Conservation (phyloP, 208 protist species). For the Jaenimonas drosophilae region DNA sequence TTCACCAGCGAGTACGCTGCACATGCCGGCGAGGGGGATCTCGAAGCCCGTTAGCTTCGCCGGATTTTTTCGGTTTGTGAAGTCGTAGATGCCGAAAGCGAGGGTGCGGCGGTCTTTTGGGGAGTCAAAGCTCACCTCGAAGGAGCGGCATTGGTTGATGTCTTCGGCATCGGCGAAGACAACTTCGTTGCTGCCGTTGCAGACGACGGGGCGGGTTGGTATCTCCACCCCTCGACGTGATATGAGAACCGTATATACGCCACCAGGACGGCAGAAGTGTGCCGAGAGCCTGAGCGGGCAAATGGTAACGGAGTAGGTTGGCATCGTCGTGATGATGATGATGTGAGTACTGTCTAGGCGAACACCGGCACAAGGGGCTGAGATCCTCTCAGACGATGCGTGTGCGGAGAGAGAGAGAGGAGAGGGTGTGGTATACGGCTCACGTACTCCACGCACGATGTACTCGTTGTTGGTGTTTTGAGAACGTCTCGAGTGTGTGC, state of each 20-base stretch:
- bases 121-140: slow-evolving; percentile 68
- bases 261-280: slow-evolving; percentile 57
- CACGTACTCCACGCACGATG: too few relatives aligned
- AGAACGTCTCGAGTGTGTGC: too few relatives aligned
- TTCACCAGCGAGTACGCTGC: slow-evolving; percentile 75
- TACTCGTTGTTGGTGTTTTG: too few relatives aligned
- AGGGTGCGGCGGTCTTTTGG: slow-evolving; percentile 71
- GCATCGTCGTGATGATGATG: too few relatives aligned
- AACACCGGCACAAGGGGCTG: too few relatives aligned
- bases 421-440: too few relatives aligned
- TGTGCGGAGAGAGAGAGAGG: not conserved
- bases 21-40: slow-evolving; percentile 79
- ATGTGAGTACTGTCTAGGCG: too few relatives aligned
- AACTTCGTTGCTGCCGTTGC: slow-evolving; percentile 49
- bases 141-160: slow-evolving; percentile 27
- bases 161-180: slow-evolving; percentile 47
- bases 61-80: slow-evolving; percentile 65
- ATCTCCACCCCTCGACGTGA: slow-evolving; percentile 65
- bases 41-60: slow-evolving; percentile 81
- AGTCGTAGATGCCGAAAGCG: slow-evolving; percentile 74
- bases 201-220: slow-evolving; percentile 48
- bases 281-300: slow-evolving; percentile 63
- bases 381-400: too few relatives aligned
- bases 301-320: slow-evolving; percentile 67
- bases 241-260: slow-evolving; percentile 60